Percentiles rank a stretch among this genome's conserved stretches.
These are phyloP conservation scores for Pseudonitzschia multistriata DNA, from an alignment of 108 stramenopile species.

Conservation along the genomic window DNA sequence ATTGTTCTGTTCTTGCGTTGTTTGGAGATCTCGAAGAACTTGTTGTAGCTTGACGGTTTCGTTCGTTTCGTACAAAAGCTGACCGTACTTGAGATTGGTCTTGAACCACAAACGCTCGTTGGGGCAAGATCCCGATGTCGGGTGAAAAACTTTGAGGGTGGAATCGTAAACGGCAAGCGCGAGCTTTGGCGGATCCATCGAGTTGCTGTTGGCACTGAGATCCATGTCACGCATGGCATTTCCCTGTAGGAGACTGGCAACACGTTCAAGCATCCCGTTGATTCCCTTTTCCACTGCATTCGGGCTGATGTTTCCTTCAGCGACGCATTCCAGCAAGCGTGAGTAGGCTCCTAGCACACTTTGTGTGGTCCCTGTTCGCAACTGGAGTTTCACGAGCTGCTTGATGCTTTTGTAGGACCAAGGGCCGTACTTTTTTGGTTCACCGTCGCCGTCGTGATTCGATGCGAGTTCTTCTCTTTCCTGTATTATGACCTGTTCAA, in stretches of 20 bases:
- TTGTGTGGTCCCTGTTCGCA: slow-evolving; percentile 45
- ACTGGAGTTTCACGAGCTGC: slow-evolving; percentile 85
- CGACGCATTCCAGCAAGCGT: slow-evolving; percentile 73
- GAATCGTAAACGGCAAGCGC: slow-evolving; percentile 71
- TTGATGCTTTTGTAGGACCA: slow-evolving; percentile 92
- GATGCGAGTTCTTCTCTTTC: slow-evolving; percentile 39
- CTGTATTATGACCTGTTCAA: slow-evolving; percentile 66
- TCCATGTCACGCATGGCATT: background rate
- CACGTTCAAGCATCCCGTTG: slow-evolving; percentile 88
- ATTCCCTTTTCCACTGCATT: slow-evolving; percentile 93
- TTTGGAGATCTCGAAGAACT: slow-evolving; percentile 78
- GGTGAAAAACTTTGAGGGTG: slow-evolving; percentile 74
- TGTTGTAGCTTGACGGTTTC: slow-evolving; percentile 81
- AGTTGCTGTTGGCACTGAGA: background rate
- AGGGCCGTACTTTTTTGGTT: slow-evolving; percentile 49
- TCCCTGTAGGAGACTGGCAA: slow-evolving; percentile 65
- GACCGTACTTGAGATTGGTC: slow-evolving; percentile 92
- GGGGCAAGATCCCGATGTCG: slow-evolving; percentile 62
- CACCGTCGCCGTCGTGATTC: slow-evolving; percentile 4
- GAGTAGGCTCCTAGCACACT: slow-evolving; percentile 56
- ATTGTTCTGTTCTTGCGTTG: slow-evolving; percentile 24
- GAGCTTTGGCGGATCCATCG: slow-evolving; percentile 44
- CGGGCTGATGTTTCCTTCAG: slow-evolving; percentile 72
- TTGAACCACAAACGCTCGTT: slow-evolving; percentile 95
- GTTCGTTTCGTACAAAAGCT: slow-evolving; percentile 87